A percentile compares a stretch with the other conserved stretches of the same genome.
These are phyloP conservation scores for Haematococcus sp. DNA, from an alignment of 139 green algal genomes.

Conservation along the genomic window DNA sequence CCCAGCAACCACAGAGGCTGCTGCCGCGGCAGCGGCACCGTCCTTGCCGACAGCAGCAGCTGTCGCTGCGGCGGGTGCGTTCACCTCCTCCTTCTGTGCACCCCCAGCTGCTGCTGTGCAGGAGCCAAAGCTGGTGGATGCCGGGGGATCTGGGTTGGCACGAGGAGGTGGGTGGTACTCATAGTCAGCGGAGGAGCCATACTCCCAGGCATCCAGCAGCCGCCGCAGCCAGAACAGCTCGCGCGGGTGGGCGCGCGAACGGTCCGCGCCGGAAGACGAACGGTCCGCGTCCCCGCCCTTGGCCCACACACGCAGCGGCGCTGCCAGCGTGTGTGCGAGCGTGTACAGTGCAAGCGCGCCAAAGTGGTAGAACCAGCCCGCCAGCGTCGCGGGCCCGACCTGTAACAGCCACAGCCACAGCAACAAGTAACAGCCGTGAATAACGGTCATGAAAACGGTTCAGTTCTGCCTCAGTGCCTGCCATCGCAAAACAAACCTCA, in stretches of 20 bases:
- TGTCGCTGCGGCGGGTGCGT: too few species aligned
- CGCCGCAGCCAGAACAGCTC: slow-evolving; percentile 19
- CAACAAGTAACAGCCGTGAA: neutral
- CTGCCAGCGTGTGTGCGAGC: slow-evolving; percentile 18
- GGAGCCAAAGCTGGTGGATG: too few species aligned
- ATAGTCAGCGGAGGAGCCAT: slow-evolving; percentile 33
- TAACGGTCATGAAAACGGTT: neutral
- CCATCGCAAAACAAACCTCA: neutral
- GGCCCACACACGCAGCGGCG: slow-evolving; percentile 15
- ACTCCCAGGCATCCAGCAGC: slow-evolving; percentile 36
- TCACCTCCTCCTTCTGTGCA: too few species aligned
- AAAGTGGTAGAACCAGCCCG: slow-evolving; percentile 55
- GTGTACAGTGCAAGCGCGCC: slow-evolving; percentile 39
- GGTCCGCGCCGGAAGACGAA: neutral
- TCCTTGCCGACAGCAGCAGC: too few species aligned
- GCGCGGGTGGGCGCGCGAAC: neutral
- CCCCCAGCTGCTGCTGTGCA: too few species aligned
- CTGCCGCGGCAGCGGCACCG: too few species aligned
- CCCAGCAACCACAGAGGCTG: too few species aligned
- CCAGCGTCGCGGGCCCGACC: slow-evolving; percentile 34
- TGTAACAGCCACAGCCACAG: slow-evolving; percentile 10
- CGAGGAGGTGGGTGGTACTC: slow-evolving; percentile 16
- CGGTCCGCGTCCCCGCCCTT: too few species aligned
- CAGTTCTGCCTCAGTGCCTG: neutral
- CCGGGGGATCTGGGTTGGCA: too few species aligned